These are phyloP conservation scores for Fraxinus quadrangulata DNA, from an alignment of 257 asterid species.

Conservation along the genomic window DNA sequence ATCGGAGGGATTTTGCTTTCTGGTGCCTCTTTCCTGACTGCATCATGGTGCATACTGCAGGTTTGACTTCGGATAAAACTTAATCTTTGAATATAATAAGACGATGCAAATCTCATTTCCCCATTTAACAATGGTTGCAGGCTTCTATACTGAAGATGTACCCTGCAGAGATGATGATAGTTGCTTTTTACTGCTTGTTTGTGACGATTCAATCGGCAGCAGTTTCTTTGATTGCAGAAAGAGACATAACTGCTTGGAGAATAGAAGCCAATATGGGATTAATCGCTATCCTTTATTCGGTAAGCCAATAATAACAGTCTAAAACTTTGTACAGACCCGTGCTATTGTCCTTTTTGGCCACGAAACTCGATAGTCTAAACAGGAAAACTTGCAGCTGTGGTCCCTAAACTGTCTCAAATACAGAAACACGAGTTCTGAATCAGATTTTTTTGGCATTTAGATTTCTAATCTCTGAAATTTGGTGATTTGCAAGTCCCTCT, in stretches of 20 bases:
- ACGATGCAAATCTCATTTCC: not conserved
- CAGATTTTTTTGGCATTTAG: not conserved
- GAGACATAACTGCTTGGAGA: conserved; percentile 47
- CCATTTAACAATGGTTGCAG: conserved; percentile 27
- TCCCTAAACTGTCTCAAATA: not conserved
- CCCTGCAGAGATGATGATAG: conserved; percentile 52
- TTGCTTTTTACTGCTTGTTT: conserved; percentile 45
- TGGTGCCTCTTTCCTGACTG: conserved; percentile 39
- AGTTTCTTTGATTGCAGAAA: conserved; percentile 49
- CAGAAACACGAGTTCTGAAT: not conserved
- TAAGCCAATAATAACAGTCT: conserved; percentile 31
- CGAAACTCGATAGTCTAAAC: not conserved
- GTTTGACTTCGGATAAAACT: conserved; percentile 26
- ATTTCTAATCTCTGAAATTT: not conserved
- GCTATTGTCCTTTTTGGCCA: not conserved
- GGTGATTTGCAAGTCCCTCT: not conserved
- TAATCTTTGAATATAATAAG: not conserved
- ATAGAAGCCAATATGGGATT: conserved; percentile 43
- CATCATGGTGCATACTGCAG: conserved; percentile 60
- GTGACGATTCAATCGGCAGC: conserved; percentile 48
- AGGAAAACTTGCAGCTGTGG: not conserved
- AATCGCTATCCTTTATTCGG: conserved; percentile 46
- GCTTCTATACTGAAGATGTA: conserved; percentile 54
- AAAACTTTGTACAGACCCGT: not conserved
- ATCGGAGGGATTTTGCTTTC: conserved; percentile 53